A percentile compares a stretch with the other conserved stretches of the same genome.
Conservation (phyloP, 176 grass and related monocot species). For the Stipa capillata region DNA sequence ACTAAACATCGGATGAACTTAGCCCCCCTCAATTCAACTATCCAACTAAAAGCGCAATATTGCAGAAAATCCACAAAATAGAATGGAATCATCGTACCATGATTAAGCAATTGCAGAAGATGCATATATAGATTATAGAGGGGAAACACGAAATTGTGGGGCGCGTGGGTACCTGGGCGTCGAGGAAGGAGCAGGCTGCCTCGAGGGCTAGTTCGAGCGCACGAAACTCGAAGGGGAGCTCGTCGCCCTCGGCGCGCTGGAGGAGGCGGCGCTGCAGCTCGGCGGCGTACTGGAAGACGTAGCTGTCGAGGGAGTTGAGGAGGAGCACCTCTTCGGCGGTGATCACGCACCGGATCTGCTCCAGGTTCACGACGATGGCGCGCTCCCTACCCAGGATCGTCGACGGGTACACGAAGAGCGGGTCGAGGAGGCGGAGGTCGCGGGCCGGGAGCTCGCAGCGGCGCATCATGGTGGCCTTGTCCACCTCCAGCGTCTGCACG, state of each 20-base stretch:
- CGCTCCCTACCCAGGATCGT: slow-evolving; percentile 63
- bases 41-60: background rate
- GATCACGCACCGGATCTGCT: slow-evolving; percentile 84
- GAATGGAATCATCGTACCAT: background rate
- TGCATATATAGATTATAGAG: background rate
- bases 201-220: slow-evolving; percentile 91
- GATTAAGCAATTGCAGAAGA: background rate
- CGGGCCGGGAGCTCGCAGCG: slow-evolving; percentile 71
- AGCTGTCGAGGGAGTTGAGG: slow-evolving; percentile 73
- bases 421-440: slow-evolving; percentile 83
- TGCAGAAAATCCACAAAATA: background rate
- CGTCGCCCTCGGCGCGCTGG: slow-evolving; percentile 35
- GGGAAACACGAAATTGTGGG: background rate
- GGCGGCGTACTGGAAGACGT: slow-evolving; percentile 59
- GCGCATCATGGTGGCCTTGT: slow-evolving; percentile 78
- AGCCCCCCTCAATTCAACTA: background rate
- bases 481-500: slow-evolving; percentile 53
- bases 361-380: slow-evolving; percentile 77
- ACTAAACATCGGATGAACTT: background rate
- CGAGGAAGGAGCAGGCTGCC: slow-evolving; percentile 85
- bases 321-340: slow-evolving; percentile 74
- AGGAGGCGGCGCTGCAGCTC: slow-evolving; percentile 66
- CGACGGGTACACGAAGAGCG: slow-evolving; percentile 77
- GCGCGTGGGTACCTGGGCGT: slow-evolving; percentile 53
- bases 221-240: slow-evolving; percentile 90